A percentile compares a stretch with the other conserved stretches of the same genome.
These are phyloP conservation scores for Alternaria sp. DNA, from an alignment of 2,329 filamentous ascomycete species.

Conservation along the genomic window DNA sequence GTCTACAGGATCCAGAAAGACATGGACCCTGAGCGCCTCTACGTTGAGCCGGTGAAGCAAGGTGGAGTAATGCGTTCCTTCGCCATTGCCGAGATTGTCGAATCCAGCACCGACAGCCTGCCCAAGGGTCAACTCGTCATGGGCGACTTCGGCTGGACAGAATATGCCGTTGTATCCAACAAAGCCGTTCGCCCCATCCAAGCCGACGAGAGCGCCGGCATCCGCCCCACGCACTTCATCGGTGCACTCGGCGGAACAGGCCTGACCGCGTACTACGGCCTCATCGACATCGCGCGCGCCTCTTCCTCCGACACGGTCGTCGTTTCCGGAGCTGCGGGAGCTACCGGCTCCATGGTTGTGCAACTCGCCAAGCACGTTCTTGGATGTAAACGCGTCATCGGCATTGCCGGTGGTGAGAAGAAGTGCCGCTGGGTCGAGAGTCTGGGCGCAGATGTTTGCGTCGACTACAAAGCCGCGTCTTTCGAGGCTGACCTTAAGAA, in stretches of 20 bases:
- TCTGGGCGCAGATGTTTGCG: conserved; percentile 60
- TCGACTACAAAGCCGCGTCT: conserved; percentile 60
- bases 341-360: conserved; percentile 73
- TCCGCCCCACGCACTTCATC: conserved; percentile 54
- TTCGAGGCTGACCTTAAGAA: conserved; percentile 57
- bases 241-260: conserved; percentile 59
- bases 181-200: conserved; percentile 40
- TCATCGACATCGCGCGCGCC: conserved; percentile 70
- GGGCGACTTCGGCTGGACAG: conserved; percentile 65
- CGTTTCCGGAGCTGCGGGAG: conserved; percentile 77
- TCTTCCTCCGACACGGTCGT: conserved; percentile 74
- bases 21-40: conserved; percentile 53
- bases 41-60: conserved; percentile 53
- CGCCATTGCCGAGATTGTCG: conserved; percentile 65
- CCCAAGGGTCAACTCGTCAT: conserved; percentile 65
- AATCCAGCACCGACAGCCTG: conserved; percentile 61
- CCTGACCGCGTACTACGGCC: conserved; percentile 77
- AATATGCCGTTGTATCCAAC: conserved; percentile 63
- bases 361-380: conserved; percentile 61
- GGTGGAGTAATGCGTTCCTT: conserved; percentile 67
- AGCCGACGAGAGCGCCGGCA: conserved; percentile 39
- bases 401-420: conserved; percentile 59
- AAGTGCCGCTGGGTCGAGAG: conserved; percentile 60
- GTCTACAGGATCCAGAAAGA: conserved; percentile 51
- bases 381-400: conserved; percentile 57